Evolutionary conservation across 371 early-diverging fungal genomes (phyloP).

Genomic region (Mortierella sp.): DNA sequence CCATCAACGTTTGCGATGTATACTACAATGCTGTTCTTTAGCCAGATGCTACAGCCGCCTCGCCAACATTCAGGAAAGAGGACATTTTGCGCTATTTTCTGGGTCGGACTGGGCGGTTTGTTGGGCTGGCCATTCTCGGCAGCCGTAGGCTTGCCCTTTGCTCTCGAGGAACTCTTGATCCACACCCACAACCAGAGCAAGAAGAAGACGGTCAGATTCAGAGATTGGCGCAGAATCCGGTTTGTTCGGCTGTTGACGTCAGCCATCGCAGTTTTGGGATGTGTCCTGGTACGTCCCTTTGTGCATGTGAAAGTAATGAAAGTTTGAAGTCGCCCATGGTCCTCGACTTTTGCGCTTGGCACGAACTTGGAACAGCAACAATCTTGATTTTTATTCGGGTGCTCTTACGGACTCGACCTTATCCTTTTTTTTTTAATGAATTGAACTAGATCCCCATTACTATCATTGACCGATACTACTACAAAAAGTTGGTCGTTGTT

Average conservation of each 20-base stretch:
- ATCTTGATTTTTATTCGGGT: neutral
- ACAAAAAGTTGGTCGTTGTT: slow-evolving; percentile 77
- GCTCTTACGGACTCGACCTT: neutral
- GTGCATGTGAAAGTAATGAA: neutral
- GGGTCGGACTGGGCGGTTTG: slow-evolving; percentile 78
- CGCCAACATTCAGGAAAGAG: slow-evolving; percentile 62
- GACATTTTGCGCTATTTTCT: slow-evolving; percentile 68
- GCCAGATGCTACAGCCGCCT: slow-evolving; percentile 70
- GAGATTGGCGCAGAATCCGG: slow-evolving; percentile 51
- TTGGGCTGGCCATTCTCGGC: slow-evolving; percentile 94
- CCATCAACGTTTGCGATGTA: slow-evolving; percentile 96
- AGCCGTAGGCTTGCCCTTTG: slow-evolving; percentile 83
- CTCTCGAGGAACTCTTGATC: slow-evolving; percentile 77
- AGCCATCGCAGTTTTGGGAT: slow-evolving; percentile 26
- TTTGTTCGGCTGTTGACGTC: slow-evolving; percentile 35
- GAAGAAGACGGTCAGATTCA: slow-evolving; percentile 61
- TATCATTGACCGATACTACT: slow-evolving; percentile 82
- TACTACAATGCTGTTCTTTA: slow-evolving; percentile 80
- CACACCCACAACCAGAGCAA: slow-evolving; percentile 62
- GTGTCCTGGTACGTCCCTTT: slow-evolving; percentile 31
- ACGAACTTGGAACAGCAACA: neutral
- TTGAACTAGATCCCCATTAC: slow-evolving; percentile 67
- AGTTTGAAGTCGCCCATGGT: neutral
- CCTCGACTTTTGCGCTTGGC: neutral
- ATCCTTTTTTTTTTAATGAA: neutral